Percentiles rank a stretch among this genome's conserved stretches.
Evolutionary conservation across 768 basidiomycete genomes (phyloP).

Genomic region (Plicaturopsis crispa): DNA sequence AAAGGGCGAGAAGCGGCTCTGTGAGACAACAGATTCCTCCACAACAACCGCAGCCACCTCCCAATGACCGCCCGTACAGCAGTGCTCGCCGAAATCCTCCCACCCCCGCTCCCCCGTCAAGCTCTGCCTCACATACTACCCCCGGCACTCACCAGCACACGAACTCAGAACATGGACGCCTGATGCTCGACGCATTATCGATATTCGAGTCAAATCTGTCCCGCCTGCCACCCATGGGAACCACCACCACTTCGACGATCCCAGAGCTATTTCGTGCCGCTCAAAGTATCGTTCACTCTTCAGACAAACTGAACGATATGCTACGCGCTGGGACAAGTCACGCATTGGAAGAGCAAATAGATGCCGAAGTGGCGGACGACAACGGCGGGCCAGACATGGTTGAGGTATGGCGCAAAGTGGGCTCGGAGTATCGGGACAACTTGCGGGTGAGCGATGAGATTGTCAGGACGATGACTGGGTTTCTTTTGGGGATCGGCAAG

Average conservation of each 20-base stretch:
- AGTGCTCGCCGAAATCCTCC: conserved; percentile 6
- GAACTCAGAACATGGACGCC: conserved; percentile 51
- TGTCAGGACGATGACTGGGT: conserved; percentile 66
- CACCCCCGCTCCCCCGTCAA: conserved; percentile 10
- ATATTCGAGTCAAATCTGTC: conserved; percentile 65
- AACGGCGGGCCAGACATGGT: conserved; percentile 27
- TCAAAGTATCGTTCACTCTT: conserved; percentile 51
- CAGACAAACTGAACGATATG: conserved; percentile 61
- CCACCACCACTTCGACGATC: conserved; percentile 29
- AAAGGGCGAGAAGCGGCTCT: conserved; percentile 13
- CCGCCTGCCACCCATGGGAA: conserved; percentile 40
- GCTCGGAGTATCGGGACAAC: conserved; percentile 66
- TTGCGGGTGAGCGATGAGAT: conserved; percentile 72
- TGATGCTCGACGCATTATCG: conserved; percentile 61
- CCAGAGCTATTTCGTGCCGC: conserved; percentile 56
- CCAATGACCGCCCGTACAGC: neutral
- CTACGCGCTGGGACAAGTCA: conserved; percentile 46
- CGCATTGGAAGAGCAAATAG: conserved; percentile 69
- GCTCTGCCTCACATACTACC: conserved; percentile 9
- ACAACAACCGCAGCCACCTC: neutral
- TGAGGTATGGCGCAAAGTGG: conserved; percentile 63
- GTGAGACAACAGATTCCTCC: neutral
- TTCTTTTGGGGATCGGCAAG: conserved; percentile 69
- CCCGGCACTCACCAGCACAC: conserved; percentile 11
- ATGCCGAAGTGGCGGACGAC: conserved; percentile 42